Percentiles rank a stretch among this genome's conserved stretches.
phyloP scores from a whole-genome alignment of 768 basidiomycete genomes.

The Xerocomus potaroensis region DNA sequence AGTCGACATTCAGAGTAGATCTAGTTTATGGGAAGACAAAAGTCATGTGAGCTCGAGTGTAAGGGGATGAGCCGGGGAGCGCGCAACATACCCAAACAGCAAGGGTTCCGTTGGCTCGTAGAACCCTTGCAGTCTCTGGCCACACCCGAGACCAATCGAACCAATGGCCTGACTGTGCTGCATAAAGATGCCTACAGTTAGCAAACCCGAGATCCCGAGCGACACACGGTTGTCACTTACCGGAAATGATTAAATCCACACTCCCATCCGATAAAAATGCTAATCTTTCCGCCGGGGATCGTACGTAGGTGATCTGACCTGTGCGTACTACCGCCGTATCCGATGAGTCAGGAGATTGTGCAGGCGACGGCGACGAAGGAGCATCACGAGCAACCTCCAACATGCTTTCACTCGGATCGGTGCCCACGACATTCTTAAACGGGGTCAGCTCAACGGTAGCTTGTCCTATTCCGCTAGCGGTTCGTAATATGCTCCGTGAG shows the following conservation, averaged over 20 bases:
- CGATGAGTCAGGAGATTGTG: too few species aligned
- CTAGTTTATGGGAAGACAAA: not conserved
- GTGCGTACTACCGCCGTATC: not conserved
- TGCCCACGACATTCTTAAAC: constrained; percentile 52
- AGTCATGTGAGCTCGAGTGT: not conserved
- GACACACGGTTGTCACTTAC: not conserved
- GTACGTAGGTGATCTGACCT: not conserved
- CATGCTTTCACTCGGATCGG: constrained; percentile 79
- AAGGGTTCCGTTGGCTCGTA: not conserved
- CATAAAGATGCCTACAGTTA: not conserved
- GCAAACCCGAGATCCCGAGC: not conserved
- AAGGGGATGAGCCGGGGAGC: too few species aligned
- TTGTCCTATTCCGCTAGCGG: constrained; percentile 46
- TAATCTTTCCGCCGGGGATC: not conserved
- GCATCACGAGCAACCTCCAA: constrained; percentile 45
- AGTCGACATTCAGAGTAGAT: not conserved
- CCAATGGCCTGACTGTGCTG: not conserved
- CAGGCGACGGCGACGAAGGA: too few species aligned
- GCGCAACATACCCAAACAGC: not conserved
- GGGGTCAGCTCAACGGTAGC: constrained; percentile 54
- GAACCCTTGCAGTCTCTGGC: not conserved
- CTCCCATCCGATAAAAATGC: not conserved
- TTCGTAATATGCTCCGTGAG: not conserved
- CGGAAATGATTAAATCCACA: not conserved
- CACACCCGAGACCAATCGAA: constrained; percentile 10